Percentiles rank a stretch among this genome's conserved stretches.
phyloP scores from a whole-genome alignment of 169 alveolate species.

The Cryptosporidium andersoni region DNA sequence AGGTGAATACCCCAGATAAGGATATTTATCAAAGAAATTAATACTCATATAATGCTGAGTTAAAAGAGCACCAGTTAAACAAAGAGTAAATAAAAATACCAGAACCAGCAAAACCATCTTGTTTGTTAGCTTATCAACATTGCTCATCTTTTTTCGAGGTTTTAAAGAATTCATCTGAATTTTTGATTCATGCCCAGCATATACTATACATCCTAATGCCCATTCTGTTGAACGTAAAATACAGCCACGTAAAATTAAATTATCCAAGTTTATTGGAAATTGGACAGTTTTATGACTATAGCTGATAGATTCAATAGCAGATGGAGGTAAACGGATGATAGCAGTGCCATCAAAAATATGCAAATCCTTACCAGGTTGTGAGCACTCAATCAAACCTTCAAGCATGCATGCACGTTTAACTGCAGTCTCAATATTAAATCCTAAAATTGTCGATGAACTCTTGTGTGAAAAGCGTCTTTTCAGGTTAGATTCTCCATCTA shows the following conservation, averaged over 20 bases:
- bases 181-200: constrained; percentile 95
- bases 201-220: constrained; percentile 92
- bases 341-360: constrained; percentile 70
- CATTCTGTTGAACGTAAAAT: constrained; percentile 90
- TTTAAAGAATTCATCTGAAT: constrained; percentile 86
- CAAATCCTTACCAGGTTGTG: constrained; percentile 66
- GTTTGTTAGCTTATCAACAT: constrained; percentile 79
- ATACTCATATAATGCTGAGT: constrained; percentile 16
- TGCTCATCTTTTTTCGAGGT: constrained; percentile 81
- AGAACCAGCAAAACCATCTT: constrained; percentile 80
- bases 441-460: constrained; percentile 69
- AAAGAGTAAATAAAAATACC: constrained; percentile 76
- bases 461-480: constrained; percentile 72
- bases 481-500: constrained; percentile 88
- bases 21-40: constrained; percentile 6
- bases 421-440: constrained; percentile 39
- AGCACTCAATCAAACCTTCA: constrained; percentile 69
- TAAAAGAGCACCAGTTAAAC: constrained; percentile 51
- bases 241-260: constrained; percentile 92
- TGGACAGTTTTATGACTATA: constrained; percentile 50
- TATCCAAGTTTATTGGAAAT: constrained; percentile 58
- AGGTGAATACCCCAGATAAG: constrained; percentile 59
- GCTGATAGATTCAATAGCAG: neutral
- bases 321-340: constrained; percentile 50
- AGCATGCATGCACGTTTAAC: constrained; percentile 39